Evolutionary conservation across 2,329 filamentous ascomycete species (phyloP), one percentile per base, ranked within the genome.

Genomic region (Zasmidium angulare): DNA sequence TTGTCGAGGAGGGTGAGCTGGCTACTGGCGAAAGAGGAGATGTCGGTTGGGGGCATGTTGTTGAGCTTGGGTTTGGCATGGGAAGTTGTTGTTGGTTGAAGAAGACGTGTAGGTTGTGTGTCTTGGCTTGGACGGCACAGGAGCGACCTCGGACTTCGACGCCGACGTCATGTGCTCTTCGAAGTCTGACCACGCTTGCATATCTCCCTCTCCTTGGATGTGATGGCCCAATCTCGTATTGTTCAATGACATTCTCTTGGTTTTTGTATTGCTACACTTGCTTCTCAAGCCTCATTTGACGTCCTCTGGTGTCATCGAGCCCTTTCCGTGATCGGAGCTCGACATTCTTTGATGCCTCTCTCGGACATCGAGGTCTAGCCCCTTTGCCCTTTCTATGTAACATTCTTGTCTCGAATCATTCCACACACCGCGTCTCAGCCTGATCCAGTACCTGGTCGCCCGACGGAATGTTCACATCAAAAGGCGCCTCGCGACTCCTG

Each of bases 1-100:
- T 79, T 79, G 49, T 86, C 81, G 43, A 96, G 84, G 52, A 96
- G 85, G 43, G 81, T 75, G 54, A 93, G 83, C 73, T 96, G 91
- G 0, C 84, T 84, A 50, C 79, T 75, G 10, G 90, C 89, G 74
- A 95, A 96, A 50, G 83, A 76, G 50, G 86, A 77, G 60, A 93
- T 82, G 70, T 89, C 84, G 24, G 56, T 65, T 19, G 57, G 51
- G 47, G 51, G 47, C 61, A 62, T 65, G n/a, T 26, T 11, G 26
- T 17, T 43, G 36, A 7, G 36, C 7, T 14, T 7, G 7, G 29
- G 29, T 7, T 7, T 36, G 11, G 36, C 11, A 43, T 14, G 14
- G 6, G 36, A 3, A 17, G 4, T 43, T 7, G 36, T 43, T 43
- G 36, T 17, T 43, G 6, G 14, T 17, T 7, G 14, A 7, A 17